Evolutionary conservation across 2,329 filamentous ascomycete species (phyloP).

Genomic region (Aspergillus texensis): DNA sequence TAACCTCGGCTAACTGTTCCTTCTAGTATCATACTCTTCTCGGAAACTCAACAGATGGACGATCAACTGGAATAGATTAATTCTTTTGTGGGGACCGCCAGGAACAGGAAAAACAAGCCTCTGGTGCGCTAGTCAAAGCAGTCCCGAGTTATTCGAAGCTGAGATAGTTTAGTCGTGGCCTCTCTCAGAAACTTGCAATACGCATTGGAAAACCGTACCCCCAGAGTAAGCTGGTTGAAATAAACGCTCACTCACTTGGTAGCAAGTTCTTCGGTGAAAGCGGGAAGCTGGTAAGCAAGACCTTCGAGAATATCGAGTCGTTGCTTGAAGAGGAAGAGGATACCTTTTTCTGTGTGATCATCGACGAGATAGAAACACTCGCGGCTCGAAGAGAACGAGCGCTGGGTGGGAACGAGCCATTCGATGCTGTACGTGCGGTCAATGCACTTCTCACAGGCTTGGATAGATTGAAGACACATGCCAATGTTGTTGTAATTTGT

Average conservation of each 20-base stretch:
- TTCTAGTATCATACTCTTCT: constrained; percentile 33
- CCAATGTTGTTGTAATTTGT: constrained; percentile 53
- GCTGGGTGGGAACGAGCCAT: constrained; percentile 44
- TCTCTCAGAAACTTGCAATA: constrained; percentile 55
- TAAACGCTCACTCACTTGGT: constrained; percentile 50
- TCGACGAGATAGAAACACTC: constrained; percentile 56
- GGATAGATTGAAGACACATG: constrained; percentile 45
- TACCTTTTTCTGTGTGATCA: constrained; percentile 49
- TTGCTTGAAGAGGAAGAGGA: constrained; percentile 41
- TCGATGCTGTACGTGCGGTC: constrained; percentile 52
- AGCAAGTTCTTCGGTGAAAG: constrained; percentile 54
- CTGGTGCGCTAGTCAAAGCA: constrained; percentile 14
- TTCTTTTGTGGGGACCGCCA: constrained; percentile 89
- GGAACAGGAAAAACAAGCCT: constrained; percentile 83
- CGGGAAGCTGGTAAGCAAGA: constrained; percentile 46
- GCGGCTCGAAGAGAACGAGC: constrained; percentile 48
- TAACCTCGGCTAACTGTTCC: constrained; percentile 1
- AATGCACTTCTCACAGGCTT: constrained; percentile 54
- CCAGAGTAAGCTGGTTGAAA: constrained; percentile 46
- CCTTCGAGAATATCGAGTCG: constrained; percentile 46
- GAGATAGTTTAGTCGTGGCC: constrained; percentile 36
- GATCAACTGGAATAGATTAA: constrained; percentile 55
- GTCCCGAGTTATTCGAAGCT: not conserved
- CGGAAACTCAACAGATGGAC: constrained; percentile 39
- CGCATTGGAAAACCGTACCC: constrained; percentile 47